These are phyloP conservation scores for Suillus luteus DNA, from an alignment of 768 basidiomycete genomes.

Conservation along the genomic window DNA sequence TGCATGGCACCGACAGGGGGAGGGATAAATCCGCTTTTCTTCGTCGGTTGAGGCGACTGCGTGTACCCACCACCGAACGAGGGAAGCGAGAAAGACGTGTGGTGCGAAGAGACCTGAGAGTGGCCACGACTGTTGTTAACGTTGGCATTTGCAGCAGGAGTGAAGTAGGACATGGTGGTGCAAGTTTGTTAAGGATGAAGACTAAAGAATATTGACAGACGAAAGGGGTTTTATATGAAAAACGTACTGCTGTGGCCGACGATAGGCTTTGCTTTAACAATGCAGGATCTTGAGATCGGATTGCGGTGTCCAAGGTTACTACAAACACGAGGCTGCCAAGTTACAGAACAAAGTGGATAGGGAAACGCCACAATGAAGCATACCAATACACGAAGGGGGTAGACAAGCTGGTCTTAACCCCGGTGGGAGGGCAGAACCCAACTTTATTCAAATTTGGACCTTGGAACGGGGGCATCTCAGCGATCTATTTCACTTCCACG, in stretches of 20 bases:
- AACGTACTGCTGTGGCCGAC: background rate
- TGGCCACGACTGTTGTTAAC: background rate
- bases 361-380: background rate
- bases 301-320: constrained; percentile 10
- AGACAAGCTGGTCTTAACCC: background rate
- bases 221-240: constrained; percentile 4
- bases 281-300: background rate
- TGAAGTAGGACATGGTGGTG: constrained; percentile 7
- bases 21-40: constrained; percentile 6
- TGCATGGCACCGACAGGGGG: constrained; percentile 3
- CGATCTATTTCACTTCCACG: background rate
- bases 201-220: background rate
- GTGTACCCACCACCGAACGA: constrained; percentile 5
- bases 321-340: constrained; percentile 7
- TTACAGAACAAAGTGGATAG: constrained; percentile 7
- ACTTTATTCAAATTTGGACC: constrained; percentile 5
- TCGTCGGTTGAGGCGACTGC: background rate
- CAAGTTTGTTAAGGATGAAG: background rate
- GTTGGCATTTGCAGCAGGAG: background rate
- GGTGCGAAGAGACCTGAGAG: background rate
- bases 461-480: background rate
- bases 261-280: constrained; percentile 2
- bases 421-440: constrained; percentile 5
- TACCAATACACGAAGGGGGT: background rate
- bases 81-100: background rate